Evolutionary conservation across 2,329 filamentous ascomycete species (phyloP).

Genomic region (Xylariaceae sp.): DNA sequence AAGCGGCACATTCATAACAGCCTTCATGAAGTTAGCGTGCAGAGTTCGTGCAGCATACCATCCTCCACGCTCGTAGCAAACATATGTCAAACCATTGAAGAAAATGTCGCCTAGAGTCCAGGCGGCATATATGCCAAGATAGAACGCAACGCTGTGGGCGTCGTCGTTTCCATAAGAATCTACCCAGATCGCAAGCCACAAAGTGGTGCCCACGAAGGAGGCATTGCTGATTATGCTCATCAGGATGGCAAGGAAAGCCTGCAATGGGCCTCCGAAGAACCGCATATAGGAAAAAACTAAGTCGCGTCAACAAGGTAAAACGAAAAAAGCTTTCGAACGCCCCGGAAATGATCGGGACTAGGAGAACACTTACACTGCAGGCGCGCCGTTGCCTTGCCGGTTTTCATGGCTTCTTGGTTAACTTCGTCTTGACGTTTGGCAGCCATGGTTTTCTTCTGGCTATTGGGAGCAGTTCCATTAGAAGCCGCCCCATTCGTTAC

Average conservation of each 20-base stretch:
- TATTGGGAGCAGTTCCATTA: constrained; percentile 23
- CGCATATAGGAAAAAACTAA: constrained; percentile 48
- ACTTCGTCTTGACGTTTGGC: constrained; percentile 40
- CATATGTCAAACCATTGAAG: constrained; percentile 40
- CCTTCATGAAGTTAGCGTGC: constrained; percentile 49
- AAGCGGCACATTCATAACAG: constrained; percentile 51
- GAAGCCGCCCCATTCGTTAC: constrained; percentile 16
- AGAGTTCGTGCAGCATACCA: constrained; percentile 53
- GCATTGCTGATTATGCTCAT: constrained; percentile 41
- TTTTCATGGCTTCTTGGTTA: constrained; percentile 47
- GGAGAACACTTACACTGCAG: constrained; percentile 38
- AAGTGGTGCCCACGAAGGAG: constrained; percentile 40
- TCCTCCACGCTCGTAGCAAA: constrained; percentile 51
- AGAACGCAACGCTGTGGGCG: constrained; percentile 45
- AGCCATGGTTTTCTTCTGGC: constrained; percentile 33
- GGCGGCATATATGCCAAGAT: constrained; percentile 49
- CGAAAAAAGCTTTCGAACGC: no score
- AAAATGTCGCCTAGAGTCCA: constrained; percentile 43
- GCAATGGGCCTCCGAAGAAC: constrained; percentile 46
- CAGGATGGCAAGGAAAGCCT: constrained; percentile 39
- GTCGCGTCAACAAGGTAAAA: constrained; percentile 18
- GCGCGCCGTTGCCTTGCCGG: constrained; percentile 41
- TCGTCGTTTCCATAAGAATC: constrained; percentile 45
- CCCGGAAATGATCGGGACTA: not conserved
- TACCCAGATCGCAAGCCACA: constrained; percentile 53